Conservation (phyloP, 2,329 filamentous ascomycete genomes). For the Plectosphaerella cucumerina region DNA sequence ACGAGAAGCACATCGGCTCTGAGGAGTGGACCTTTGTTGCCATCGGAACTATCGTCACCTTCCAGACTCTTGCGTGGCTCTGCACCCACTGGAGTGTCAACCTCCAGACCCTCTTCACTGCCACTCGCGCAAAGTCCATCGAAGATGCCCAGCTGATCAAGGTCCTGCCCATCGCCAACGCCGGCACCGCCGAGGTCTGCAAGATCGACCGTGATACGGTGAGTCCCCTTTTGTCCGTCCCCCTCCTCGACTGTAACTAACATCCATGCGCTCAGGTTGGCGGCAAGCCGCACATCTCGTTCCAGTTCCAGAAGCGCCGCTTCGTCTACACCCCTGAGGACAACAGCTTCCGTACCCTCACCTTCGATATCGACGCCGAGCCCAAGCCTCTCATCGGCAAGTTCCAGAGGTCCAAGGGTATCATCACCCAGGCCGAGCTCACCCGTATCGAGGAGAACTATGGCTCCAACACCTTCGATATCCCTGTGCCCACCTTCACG, state of each 20-base stretch:
- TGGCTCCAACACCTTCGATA: constrained; percentile 94
- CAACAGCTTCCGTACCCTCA: constrained; percentile 74
- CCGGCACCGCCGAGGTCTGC: constrained; percentile 86
- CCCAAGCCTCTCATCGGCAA: constrained; percentile 73
- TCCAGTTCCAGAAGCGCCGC: constrained; percentile 96
- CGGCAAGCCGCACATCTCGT: constrained; percentile 74
- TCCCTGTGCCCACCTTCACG: constrained; percentile 90
- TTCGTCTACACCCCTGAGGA: constrained; percentile 76
- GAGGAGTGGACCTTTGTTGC: constrained; percentile 98
- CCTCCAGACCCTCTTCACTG: constrained; percentile 76
- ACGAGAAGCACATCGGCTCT: constrained; percentile 87
- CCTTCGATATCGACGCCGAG: constrained; percentile 78
- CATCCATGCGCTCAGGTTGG: constrained; percentile 45
- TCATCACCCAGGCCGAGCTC: constrained; percentile 70
- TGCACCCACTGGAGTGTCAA: constrained; percentile 98
- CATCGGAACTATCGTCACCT: constrained; percentile 79
- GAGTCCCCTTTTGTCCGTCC: too few species aligned
- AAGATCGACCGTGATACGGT: constrained; percentile 71
- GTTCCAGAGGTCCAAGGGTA: constrained; percentile 78
- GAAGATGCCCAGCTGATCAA: constrained; percentile 83
- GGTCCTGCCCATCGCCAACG: constrained; percentile 84
- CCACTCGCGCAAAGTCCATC: constrained; percentile 64
- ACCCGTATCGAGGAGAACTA: constrained; percentile 85
- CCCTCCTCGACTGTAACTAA: not conserved
- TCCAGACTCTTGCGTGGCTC: constrained; percentile 87